Evolutionary conservation across 768 basidiomycete genomes (phyloP), one percentile per base, ranked within the genome.

Genomic region (Boletus pseudopeckii): DNA sequence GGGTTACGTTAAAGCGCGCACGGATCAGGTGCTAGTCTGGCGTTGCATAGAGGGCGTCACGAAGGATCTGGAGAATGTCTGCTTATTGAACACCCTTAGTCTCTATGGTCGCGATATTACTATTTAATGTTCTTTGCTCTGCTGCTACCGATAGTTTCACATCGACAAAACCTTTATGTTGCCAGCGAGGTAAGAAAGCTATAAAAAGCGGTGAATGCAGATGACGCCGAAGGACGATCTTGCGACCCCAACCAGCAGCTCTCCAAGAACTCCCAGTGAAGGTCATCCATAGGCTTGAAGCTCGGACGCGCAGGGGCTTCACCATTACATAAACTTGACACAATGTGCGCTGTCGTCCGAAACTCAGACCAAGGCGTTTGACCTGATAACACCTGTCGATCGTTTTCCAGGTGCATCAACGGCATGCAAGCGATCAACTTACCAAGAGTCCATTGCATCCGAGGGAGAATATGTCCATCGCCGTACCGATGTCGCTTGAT

Each of bases 361-460:
- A 36, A 59, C 48, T 59, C 58, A 14, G 37, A 54, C 58, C 58
- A 59, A 1, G 58, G 58, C 14, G 55, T 20, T 33, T 51, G 45
- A 22, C 52, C 58, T 18, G 58, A 59, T 22, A 59, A 36, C 18
- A 59, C 58, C 58, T 59, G 18, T 18, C 3, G n/a, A 34, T 17
- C 20, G 17, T 43, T 17, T 26, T 36, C 41, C 10, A 10, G 28
- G 6, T 6, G 30, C 5, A 34, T 20, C 10, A 22, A 39, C 8
- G 4, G 6, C 5, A 17, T 1, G 14, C 22, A 22, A 40, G 4
- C 17, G 15, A 28, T 20, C n/a, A 0, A 32, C 56, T 46, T 13
- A 59, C 58, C 13, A 55, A 36, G 9, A 60, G 37, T 8, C 53
- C 58, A 14, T 54, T 59, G 11, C 58, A 59, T 11, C 58, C 58